These are phyloP conservation scores for Nakataea oryzae DNA, from an alignment of 2,329 filamentous ascomycete genomes.

Conservation along the genomic window DNA sequence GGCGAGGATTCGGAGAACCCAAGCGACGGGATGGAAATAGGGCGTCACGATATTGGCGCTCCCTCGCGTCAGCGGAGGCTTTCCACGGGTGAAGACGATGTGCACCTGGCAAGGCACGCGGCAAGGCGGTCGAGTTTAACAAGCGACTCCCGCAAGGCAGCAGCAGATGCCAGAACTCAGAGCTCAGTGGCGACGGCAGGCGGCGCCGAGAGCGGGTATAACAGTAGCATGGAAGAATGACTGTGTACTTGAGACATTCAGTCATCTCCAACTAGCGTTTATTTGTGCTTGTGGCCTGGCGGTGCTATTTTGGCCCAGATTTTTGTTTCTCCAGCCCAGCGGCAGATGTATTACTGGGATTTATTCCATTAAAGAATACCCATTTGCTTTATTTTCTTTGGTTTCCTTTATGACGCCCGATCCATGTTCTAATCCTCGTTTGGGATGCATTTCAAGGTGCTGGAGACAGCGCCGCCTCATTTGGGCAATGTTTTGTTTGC, in stretches of 20 bases:
- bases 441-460: not conserved
- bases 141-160: not conserved
- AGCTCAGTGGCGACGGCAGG: slow-evolving; percentile 31
- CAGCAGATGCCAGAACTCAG: slow-evolving; percentile 9
- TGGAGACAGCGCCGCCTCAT: not conserved
- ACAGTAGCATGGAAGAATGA: slow-evolving; percentile 21
- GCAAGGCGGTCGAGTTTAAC: not conserved
- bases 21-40: not conserved
- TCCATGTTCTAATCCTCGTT: not conserved
- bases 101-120: not conserved
- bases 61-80: not conserved
- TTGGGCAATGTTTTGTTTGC: not conserved
- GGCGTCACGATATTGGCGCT: not conserved
- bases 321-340: not conserved
- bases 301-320: not conserved
- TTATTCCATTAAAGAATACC: not conserved
- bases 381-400: not conserved
- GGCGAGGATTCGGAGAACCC: slow-evolving; percentile 8
- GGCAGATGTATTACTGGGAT: not conserved
- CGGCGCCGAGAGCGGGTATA: slow-evolving; percentile 25
- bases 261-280: not conserved
- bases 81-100: not conserved
- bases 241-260: not conserved
- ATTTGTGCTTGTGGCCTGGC: too few species aligned
- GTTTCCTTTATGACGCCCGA: not conserved